Evolutionary conservation across 2,329 filamentous ascomycete species (phyloP).

Genomic region (Chaetoscypha palmicola): DNA sequence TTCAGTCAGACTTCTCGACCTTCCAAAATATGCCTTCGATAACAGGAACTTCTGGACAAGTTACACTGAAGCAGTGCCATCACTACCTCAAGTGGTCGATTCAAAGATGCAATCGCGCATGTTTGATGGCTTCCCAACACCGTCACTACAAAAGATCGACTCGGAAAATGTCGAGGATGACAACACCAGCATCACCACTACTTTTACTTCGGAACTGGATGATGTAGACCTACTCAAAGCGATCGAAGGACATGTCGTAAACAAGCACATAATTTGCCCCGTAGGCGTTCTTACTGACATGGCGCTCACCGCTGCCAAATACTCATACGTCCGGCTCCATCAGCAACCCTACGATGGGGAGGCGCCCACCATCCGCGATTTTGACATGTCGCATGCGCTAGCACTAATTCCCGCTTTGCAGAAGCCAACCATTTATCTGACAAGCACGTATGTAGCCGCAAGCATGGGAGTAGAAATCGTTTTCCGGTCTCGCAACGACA

Average conservation of each 20-base stretch:
- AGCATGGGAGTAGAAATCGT: not conserved
- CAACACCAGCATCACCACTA: not conserved
- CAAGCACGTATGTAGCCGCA: not conserved
- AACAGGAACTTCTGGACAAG: conserved; percentile 48
- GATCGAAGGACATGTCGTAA: not conserved
- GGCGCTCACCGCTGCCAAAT: not conserved
- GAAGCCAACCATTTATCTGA: not conserved
- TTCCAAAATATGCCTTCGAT: conserved; percentile 57
- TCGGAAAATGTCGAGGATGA: not conserved
- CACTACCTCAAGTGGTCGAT: not conserved
- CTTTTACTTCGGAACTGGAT: not conserved
- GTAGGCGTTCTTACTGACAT: not conserved
- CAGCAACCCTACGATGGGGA: not conserved
- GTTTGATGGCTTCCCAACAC: not conserved
- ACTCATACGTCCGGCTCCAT: too few species aligned
- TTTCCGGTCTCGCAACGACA: not conserved
- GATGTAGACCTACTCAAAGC: not conserved
- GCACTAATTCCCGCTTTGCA: not conserved
- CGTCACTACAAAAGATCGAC: not conserved
- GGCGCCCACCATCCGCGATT: not conserved
- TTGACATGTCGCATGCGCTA: not conserved
- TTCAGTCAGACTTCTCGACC: conserved; percentile 43
- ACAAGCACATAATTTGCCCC: not conserved
- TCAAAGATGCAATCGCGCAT: not conserved
- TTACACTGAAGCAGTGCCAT: not conserved